These are phyloP conservation scores for Neurospora tetraspora DNA, from an alignment of 495 filamentous ascomycete species.

Conservation along the genomic window DNA sequence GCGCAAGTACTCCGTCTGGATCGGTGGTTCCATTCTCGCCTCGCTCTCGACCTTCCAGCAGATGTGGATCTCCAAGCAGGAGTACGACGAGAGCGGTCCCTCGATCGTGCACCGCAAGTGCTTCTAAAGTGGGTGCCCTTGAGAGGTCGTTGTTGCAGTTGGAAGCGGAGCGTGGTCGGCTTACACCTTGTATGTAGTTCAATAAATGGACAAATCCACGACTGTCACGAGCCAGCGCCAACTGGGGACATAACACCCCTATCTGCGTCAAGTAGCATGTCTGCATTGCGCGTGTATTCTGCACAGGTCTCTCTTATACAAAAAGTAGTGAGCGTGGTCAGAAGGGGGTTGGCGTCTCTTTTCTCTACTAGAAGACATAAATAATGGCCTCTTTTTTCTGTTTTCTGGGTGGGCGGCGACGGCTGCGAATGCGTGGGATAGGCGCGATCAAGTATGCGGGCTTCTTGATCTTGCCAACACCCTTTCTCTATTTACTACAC, in stretches of 20 bases:
- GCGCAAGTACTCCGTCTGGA: constrained; percentile 99
- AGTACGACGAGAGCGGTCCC: constrained; percentile 99
- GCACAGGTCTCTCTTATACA: constrained; percentile 37
- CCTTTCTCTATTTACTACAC: background rate
- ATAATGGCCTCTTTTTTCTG: constrained; percentile 21
- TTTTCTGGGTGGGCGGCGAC: constrained; percentile 29
- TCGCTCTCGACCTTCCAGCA: constrained; percentile 99
- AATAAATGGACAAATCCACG: constrained; percentile 12
- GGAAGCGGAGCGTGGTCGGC: background rate
- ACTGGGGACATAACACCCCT: constrained; percentile 21
- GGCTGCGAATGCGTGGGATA: constrained; percentile 24
- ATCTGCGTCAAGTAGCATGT: constrained; percentile 22
- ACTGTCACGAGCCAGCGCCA: constrained; percentile 25
- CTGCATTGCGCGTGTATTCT: constrained; percentile 34
- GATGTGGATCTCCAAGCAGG: constrained; percentile 99
- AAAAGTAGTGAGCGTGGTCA: constrained; percentile 40
- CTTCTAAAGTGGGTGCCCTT: constrained; percentile 67
- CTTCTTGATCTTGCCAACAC: background rate
- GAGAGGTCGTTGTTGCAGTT: background rate
- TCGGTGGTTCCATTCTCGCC: constrained; percentile 98
- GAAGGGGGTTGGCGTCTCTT: constrained; percentile 35
- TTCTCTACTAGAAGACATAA: constrained; percentile 30
- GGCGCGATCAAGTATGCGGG: constrained; percentile 36
- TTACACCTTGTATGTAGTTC: constrained; percentile 1
- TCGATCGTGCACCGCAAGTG: constrained; percentile 99